phyloP scores from a whole-genome alignment of 441 rosid species.

The Daphne laureola region DNA sequence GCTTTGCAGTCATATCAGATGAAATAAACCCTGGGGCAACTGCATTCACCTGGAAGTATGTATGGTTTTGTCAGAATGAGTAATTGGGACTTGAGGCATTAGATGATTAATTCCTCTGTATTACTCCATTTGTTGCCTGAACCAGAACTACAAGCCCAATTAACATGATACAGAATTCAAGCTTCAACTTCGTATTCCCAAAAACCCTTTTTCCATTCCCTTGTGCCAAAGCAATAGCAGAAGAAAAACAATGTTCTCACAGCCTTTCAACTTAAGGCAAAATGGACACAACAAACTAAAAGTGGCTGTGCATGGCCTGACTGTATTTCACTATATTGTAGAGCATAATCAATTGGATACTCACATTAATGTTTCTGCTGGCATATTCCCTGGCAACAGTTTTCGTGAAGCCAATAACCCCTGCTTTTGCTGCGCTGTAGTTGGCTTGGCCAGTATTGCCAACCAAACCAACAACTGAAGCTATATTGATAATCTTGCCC shows the following conservation, averaged over 20 bases:
- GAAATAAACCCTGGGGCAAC: slow-evolving; percentile 93
- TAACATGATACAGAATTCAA: neutral
- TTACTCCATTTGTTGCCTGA: no score
- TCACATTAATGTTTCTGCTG: slow-evolving; percentile 74
- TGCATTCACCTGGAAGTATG: slow-evolving; percentile 60
- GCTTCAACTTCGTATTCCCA: no score
- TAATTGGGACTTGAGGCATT: slow-evolving; percentile 5
- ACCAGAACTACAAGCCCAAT: no score
- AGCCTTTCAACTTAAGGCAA: no score
- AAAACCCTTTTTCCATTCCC: no score
- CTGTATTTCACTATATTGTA: neutral
- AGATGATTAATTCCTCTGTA: neutral
- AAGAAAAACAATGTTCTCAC: no score
- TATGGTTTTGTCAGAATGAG: slow-evolving; percentile 7
- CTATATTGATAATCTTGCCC: slow-evolving; percentile 82
- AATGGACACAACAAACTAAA: no score
- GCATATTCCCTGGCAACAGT: slow-evolving; percentile 76
- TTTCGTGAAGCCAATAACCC: slow-evolving; percentile 89
- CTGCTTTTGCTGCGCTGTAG: slow-evolving; percentile 92
- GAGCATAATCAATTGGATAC: slow-evolving; percentile 14
- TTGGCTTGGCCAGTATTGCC: slow-evolving; percentile 93
- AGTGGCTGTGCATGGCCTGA: no score
- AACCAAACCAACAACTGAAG: slow-evolving; percentile 85
- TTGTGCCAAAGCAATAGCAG: no score
- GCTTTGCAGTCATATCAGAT: slow-evolving; percentile 94